Conservation (phyloP, 1,284 basidiomycete genomes). For the Vanrija sp. region DNA sequence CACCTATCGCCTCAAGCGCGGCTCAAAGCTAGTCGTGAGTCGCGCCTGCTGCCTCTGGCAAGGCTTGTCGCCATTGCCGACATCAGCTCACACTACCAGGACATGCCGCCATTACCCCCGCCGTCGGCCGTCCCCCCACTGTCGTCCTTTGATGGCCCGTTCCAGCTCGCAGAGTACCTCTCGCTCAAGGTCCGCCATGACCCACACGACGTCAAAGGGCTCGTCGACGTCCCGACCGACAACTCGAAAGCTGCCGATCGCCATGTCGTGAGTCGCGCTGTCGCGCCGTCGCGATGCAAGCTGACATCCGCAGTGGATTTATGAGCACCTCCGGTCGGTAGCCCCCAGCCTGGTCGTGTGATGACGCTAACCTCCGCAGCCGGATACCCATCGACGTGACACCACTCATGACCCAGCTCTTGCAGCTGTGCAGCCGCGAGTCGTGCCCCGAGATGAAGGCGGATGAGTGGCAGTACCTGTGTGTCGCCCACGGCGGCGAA, state of each 20-base stretch:
- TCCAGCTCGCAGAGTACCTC: slow-evolving; percentile 93
- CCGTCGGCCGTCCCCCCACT: slow-evolving; percentile 31
- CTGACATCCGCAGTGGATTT: slow-evolving; percentile 82
- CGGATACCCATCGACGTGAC: slow-evolving; percentile 89
- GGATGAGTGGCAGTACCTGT: slow-evolving; percentile 92
- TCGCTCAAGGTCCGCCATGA: slow-evolving; percentile 76
- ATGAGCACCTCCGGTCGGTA: slow-evolving; percentile 80
- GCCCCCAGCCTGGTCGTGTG: neutral
- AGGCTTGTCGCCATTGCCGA: neutral
- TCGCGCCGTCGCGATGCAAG: neutral
- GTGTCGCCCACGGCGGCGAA: slow-evolving; percentile 69
- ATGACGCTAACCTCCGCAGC: slow-evolving; percentile 50
- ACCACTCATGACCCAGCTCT: slow-evolving; percentile 78
- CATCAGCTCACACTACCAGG: slow-evolving; percentile 17
- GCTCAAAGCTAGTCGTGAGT: slow-evolving; percentile 30
- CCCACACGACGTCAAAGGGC: slow-evolving; percentile 78
- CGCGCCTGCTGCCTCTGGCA: no score
- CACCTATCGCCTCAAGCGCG: slow-evolving; percentile 25
- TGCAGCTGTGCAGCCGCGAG: slow-evolving; percentile 74
- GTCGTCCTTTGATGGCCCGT: slow-evolving; percentile 69
- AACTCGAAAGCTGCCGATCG: slow-evolving; percentile 49
- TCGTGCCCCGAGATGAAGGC: slow-evolving; percentile 96
- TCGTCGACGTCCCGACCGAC: slow-evolving; percentile 65
- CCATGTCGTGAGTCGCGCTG: slow-evolving; percentile 46
- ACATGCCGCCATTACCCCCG: slow-evolving; percentile 26